phyloP scores from a whole-genome alignment of 129 eudicot species.

The Dittrichia graveolens region DNA sequence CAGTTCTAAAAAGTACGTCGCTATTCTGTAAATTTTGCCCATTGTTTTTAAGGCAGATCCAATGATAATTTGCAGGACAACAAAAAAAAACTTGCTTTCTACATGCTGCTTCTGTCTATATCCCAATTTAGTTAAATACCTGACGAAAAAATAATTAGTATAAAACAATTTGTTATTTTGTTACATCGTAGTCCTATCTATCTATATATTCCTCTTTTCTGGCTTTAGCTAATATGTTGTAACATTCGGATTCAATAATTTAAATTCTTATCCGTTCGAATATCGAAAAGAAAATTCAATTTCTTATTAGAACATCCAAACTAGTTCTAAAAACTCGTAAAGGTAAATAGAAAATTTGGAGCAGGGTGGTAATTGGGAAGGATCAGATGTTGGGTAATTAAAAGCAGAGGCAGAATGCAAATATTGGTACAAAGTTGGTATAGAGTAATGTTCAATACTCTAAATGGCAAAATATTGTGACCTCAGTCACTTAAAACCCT shows the following conservation, averaged over 20 bases:
- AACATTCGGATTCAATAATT: slow-evolving; percentile 2
- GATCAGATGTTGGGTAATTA: background rate
- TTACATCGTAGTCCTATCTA: slow-evolving; percentile 7
- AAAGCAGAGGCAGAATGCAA: background rate
- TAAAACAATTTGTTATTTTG: background rate
- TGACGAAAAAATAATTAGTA: background rate
- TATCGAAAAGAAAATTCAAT: too few relatives aligned
- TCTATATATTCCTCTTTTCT: background rate
- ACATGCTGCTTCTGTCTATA: background rate
- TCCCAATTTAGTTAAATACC: background rate
- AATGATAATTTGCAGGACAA: background rate
- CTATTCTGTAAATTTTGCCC: too few relatives aligned
- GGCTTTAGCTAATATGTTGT: background rate
- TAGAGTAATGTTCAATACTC: background rate
- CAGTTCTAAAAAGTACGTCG: too few relatives aligned
- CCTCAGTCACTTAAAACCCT: background rate
- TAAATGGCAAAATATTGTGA: background rate
- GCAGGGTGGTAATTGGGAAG: background rate
- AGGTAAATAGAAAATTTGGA: background rate
- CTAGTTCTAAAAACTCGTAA: background rate
- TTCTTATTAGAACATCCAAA: background rate
- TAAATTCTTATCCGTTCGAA: too few relatives aligned
- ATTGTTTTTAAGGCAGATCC: too few relatives aligned
- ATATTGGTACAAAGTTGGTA: too few relatives aligned
- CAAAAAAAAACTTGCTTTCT: slow-evolving; percentile 6